Conservation (phyloP, 208 protist genomes). For the Endotrypanum monterogeii region DNA sequence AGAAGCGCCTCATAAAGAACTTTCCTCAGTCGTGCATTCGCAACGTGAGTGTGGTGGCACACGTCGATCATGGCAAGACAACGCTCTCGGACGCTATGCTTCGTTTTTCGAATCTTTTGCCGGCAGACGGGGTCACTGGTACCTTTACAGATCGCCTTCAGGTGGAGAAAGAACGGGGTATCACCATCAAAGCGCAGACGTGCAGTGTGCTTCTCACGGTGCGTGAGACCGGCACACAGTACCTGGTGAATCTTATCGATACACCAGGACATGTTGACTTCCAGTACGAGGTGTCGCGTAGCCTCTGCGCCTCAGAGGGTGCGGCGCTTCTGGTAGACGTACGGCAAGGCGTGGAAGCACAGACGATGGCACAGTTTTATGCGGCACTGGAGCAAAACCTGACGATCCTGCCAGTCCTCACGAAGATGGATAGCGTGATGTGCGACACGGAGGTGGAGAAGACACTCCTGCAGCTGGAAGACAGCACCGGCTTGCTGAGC, state of each 20-base stretch:
- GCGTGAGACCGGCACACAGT: constrained; percentile 34
- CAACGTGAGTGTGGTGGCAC: constrained; percentile 92
- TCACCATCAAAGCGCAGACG: constrained; percentile 96
- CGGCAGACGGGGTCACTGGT: constrained; percentile 54
- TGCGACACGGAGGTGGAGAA: constrained; percentile 67
- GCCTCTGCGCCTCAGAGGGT: constrained; percentile 92
- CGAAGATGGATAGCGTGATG: constrained; percentile 90
- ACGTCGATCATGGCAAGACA: constrained; percentile 94
- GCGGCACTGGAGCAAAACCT: constrained; percentile 91
- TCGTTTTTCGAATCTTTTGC: constrained; percentile 75
- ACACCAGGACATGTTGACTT: constrained; percentile 98
- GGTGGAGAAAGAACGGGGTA: constrained; percentile 96
- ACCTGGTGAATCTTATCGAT: constrained; percentile 98
- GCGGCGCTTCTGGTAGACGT: constrained; percentile 94
- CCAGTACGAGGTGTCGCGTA: constrained; percentile 97
- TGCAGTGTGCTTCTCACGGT: constrained; percentile 82
- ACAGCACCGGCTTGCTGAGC: constrained; percentile 84
- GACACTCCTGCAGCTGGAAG: constrained; percentile 82
- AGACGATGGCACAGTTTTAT: constrained; percentile 97
- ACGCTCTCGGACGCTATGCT: constrained; percentile 92
- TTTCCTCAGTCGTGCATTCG: constrained; percentile 76
- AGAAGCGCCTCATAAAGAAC: constrained; percentile 40
- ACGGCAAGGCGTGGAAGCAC: constrained; percentile 93
- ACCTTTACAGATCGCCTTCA: constrained; percentile 93
- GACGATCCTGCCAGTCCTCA: constrained; percentile 85